Evolutionary conservation across 1,284 basidiomycete genomes (phyloP).

Genomic region (Ustilago trichophora): DNA sequence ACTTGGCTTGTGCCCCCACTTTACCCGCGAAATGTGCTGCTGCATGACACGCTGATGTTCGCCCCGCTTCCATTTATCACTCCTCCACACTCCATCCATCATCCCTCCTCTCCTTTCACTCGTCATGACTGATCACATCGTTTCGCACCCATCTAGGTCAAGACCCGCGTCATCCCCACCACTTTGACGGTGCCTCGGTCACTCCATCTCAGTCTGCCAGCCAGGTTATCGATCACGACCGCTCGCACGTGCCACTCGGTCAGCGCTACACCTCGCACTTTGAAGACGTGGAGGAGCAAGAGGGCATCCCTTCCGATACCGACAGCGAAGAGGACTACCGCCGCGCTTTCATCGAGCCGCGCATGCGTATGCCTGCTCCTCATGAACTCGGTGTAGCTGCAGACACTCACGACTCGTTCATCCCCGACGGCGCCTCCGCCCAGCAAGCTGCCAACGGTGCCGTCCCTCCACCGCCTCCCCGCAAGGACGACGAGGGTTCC

Average conservation of each 20-base stretch:
- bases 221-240: slow-evolving; percentile 59
- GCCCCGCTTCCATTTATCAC: not conserved
- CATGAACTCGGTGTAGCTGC: slow-evolving; percentile 43
- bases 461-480: slow-evolving; percentile 13
- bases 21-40: not conserved
- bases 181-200: slow-evolving; percentile 62
- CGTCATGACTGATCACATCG: too few relatives aligned
- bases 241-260: slow-evolving; percentile 30
- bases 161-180: slow-evolving; percentile 31
- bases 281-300: slow-evolving; percentile 54
- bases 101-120: too few relatives aligned
- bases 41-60: not conserved
- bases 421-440: slow-evolving; percentile 31
- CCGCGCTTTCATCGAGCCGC: slow-evolving; percentile 47
- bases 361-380: slow-evolving; percentile 44
- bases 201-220: slow-evolving; percentile 67
- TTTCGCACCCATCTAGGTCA: slow-evolving; percentile 5
- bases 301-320: slow-evolving; percentile 44
- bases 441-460: slow-evolving; percentile 27
- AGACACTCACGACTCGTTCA: slow-evolving; percentile 41
- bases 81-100: slow-evolving; percentile 3
- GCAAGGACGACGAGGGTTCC: slow-evolving; percentile 34
- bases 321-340: slow-evolving; percentile 53
- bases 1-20: not conserved
- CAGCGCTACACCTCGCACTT: slow-evolving; percentile 51